Evolutionary conservation across 1,284 basidiomycete species (phyloP), one percentile per base, ranked within the genome.

Genomic region (Papiliotrema fonsecae): DNA sequence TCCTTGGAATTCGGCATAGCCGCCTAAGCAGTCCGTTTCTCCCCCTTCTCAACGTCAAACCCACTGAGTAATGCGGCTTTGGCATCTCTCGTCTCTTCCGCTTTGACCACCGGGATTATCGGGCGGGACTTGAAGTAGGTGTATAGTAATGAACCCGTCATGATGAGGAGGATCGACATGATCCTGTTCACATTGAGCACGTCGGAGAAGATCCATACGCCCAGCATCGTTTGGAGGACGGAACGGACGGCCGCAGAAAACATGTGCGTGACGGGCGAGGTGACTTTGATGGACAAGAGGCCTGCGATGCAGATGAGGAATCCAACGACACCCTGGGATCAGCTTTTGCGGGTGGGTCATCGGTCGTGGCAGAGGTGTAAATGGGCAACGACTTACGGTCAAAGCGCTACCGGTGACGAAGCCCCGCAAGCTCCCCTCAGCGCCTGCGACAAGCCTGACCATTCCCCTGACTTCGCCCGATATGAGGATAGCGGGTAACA

Each of bases 231-330:
- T 49, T 61, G 58, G 6, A 61, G 34, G 13, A 61, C 56, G 13
- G 42, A 49, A 21, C 58, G 39, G 0, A 47, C 54, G 18, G 56
- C 54, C 25, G 58, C 58, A 36, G 48, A 51, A 35, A 61, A 51
- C 59, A 61, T 61, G 47, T 61, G 60, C 2, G 60, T 61, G 25
- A 61, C 57, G 24, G 60, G 60, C n/a, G 55, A 55, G 4, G 60
- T 61, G 37, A 61, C 57, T 47, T 61, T 61, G 53, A 61, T 55
- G 35, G 52, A 55, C 19, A 61, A 42, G n/a, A 59, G 47, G 11
- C 55, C 60, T 0, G 57, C 60, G 32, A 61, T 42, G 38, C 55
- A 59, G 44, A 61, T 61, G 16, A 61, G 39, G 45, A 61, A 61
- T 18, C 58, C 58, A 25, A 61, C 45, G 19, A 58, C 27, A 18